A percentile compares a stretch with the other conserved stretches of the same genome.
These are phyloP conservation scores for Ramichloridium luteum DNA, from an alignment of 2,329 filamentous ascomycete genomes.

Conservation along the genomic window DNA sequence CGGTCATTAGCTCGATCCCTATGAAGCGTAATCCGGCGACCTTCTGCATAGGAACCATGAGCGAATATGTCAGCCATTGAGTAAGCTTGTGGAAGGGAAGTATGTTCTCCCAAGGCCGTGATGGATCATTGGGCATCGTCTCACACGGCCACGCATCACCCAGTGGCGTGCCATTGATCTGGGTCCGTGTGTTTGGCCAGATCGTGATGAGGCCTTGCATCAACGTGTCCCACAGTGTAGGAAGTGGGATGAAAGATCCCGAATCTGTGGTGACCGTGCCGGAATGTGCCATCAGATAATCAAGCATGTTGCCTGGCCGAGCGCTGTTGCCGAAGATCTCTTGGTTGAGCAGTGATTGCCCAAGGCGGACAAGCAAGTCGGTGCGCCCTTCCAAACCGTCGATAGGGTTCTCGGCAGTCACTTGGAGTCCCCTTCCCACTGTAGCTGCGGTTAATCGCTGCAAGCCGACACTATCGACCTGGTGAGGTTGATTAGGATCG, in stretches of 20 bases:
- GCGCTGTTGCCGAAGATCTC: conserved; percentile 76
- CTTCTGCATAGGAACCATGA: conserved; percentile 82
- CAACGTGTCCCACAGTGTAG: conserved; percentile 80
- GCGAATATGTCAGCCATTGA: conserved; percentile 86
- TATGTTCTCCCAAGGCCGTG: conserved; percentile 64
- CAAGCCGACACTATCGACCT: conserved; percentile 77
- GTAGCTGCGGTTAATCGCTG: conserved; percentile 59
- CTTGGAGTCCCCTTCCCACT: conserved; percentile 74
- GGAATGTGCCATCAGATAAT: conserved; percentile 85
- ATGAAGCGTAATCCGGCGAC: conserved; percentile 70
- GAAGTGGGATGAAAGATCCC: conserved; percentile 75
- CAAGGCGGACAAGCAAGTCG: conserved; percentile 62
- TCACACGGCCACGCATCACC: conserved; percentile 92
- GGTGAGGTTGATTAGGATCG: conserved; percentile 65
- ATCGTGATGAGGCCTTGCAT: conserved; percentile 78
- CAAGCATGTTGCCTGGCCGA: conserved; percentile 87
- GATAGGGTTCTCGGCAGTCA: conserved; percentile 65
- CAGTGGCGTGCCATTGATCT: conserved; percentile 73
- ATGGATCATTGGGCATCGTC: conserved; percentile 64
- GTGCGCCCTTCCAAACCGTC: conserved; percentile 77
- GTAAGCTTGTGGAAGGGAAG: conserved; percentile 89
- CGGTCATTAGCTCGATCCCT: conserved; percentile 73
- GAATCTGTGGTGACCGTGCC: conserved; percentile 76
- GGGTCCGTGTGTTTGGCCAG: conserved; percentile 78
- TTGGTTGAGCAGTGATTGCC: conserved; percentile 62